A percentile compares a stretch with the other conserved stretches of the same genome.
Conservation (phyloP, 2,329 filamentous ascomycete genomes). For the Penicillium brasilianum region DNA sequence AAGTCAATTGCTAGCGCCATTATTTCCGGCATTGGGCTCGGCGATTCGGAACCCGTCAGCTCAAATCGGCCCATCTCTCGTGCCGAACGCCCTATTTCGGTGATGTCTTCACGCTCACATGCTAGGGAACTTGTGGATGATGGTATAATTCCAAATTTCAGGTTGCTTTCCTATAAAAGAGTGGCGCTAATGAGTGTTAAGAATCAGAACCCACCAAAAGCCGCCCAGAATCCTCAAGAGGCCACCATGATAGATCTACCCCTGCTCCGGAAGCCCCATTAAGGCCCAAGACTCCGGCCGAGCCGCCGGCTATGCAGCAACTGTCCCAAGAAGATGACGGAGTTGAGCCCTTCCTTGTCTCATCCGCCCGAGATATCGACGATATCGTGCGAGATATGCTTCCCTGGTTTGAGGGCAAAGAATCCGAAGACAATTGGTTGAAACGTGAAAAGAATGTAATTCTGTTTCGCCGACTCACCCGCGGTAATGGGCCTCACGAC, state of each 20-base stretch:
- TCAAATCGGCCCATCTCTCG: constrained; percentile 35
- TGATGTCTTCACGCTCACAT: constrained; percentile 38
- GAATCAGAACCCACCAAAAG: constrained; percentile 29
- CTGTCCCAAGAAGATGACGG: constrained; percentile 64
- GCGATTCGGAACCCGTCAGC: constrained; percentile 34
- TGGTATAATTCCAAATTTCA: constrained; percentile 20
- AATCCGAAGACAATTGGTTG: constrained; percentile 90
- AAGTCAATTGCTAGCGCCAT: constrained; percentile 85
- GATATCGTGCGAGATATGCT: constrained; percentile 84
- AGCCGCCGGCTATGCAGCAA: constrained; percentile 15
- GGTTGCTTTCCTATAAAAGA: not conserved
- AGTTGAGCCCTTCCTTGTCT: constrained; percentile 81
- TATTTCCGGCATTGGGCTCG: constrained; percentile 70
- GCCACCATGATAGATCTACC: constrained; percentile 26
- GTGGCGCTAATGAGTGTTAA: constrained; percentile 12
- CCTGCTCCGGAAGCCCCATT: constrained; percentile 41
- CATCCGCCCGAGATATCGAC: constrained; percentile 85
- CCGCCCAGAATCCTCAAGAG: constrained; percentile 28
- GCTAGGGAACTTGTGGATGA: constrained; percentile 29
- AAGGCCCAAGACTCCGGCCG: constrained; percentile 30
- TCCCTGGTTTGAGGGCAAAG: constrained; percentile 80
- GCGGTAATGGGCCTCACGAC: constrained; percentile 81
- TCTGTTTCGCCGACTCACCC: constrained; percentile 76
- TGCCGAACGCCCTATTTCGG: constrained; percentile 39
- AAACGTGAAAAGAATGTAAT: constrained; percentile 80